Conservation (phyloP, 2,329 filamentous ascomycete species). For the Gaeumannomyces sp. region DNA sequence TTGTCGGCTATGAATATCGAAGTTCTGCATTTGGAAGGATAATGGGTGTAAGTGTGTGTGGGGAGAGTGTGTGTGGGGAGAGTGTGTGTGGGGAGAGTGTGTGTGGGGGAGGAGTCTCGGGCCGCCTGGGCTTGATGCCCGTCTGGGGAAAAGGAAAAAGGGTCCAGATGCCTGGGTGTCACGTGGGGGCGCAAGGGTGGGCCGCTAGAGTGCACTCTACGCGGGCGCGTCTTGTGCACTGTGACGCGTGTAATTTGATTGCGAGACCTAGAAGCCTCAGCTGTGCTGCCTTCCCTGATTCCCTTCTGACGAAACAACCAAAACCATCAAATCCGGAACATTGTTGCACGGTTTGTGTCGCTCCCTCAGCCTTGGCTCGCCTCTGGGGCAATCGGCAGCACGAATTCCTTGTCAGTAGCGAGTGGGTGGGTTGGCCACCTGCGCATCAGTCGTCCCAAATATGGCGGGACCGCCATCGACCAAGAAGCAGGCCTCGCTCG, state of each 20-base stretch:
- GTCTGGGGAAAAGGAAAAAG: background rate
- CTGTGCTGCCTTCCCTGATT: background rate
- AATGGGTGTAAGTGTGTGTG: background rate
- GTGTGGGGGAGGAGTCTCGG: too few relatives aligned
- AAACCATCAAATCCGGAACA: background rate
- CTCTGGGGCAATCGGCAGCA: too few relatives aligned
- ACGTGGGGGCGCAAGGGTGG: background rate
- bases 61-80: too few relatives aligned
- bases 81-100: background rate
- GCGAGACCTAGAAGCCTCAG: background rate
- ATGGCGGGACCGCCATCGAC: slow-evolving; percentile 36
- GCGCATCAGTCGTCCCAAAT: background rate
- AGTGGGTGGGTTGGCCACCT: background rate
- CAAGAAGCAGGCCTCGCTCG: slow-evolving; percentile 76
- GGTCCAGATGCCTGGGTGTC: background rate
- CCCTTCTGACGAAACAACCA: background rate
- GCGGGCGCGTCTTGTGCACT: background rate
- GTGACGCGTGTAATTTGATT: background rate
- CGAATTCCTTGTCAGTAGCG: background rate
- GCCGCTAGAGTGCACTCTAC: background rate
- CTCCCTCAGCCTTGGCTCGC: too few relatives aligned
- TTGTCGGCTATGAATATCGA: background rate
- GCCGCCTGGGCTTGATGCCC: too few relatives aligned
- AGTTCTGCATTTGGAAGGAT: background rate
- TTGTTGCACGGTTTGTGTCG: background rate